Evolutionary conservation across 2,329 filamentous ascomycete genomes (phyloP).

Genomic region (Elsinoe ampelina): DNA sequence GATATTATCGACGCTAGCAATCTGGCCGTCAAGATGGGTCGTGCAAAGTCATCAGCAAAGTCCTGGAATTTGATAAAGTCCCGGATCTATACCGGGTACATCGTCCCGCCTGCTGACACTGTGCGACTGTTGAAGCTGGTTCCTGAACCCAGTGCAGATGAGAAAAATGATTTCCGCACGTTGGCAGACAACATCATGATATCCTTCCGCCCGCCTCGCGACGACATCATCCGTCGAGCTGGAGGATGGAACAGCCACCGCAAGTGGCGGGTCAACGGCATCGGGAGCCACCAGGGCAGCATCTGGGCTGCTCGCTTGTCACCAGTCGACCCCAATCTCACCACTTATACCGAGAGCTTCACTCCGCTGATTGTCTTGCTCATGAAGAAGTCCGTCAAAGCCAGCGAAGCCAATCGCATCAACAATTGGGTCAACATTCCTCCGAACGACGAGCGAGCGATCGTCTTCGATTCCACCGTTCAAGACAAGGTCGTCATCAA

Average conservation of each 20-base stretch:
- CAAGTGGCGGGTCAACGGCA: conserved; percentile 72
- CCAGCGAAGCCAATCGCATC: conserved; percentile 72
- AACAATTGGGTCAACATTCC: conserved; percentile 72
- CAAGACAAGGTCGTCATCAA: conserved; percentile 78
- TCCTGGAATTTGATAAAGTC: conserved; percentile 42
- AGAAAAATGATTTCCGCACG: conserved; percentile 48
- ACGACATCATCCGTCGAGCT: conserved; percentile 66
- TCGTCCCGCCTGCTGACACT: conserved; percentile 64
- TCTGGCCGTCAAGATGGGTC: conserved; percentile 25
- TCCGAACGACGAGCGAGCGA: conserved; percentile 49
- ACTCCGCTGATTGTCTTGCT: conserved; percentile 76
- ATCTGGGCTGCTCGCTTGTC: conserved; percentile 79
- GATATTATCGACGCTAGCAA: conserved; percentile 77
- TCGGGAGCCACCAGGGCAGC: conserved; percentile 64
- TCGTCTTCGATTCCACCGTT: conserved; percentile 73
- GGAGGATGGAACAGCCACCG: conserved; percentile 79
- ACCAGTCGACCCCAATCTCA: conserved; percentile 58
- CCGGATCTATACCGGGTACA: conserved; percentile 68
- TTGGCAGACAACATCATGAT: conserved; percentile 91
- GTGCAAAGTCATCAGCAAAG: conserved; percentile 55
- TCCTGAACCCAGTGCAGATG: conserved; percentile 39
- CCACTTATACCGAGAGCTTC: conserved; percentile 69
- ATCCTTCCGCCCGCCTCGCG: conserved; percentile 63
- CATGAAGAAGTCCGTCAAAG: conserved; percentile 62
- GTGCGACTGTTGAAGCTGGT: conserved; percentile 64